Conservation (phyloP, 2,329 filamentous ascomycete genomes). For the Pseudogymnoascus sp. region DNA sequence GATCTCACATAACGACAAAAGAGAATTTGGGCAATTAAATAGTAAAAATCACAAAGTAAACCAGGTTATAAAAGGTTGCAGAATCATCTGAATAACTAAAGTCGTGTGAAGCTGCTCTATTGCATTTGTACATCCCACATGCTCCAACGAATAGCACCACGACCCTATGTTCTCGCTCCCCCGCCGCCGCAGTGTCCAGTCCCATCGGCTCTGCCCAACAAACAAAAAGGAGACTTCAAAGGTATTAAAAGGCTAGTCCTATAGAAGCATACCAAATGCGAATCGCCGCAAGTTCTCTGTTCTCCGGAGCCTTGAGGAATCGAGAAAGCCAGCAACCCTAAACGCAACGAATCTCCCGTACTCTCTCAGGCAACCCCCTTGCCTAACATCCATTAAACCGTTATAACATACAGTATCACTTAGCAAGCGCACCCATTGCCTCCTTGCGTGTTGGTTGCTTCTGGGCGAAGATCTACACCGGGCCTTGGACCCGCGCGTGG, state of each 20-base stretch:
- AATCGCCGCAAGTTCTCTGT: neutral
- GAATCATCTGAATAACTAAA: conserved; percentile 7
- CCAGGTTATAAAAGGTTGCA: neutral
- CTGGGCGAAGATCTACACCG: conserved; percentile 57
- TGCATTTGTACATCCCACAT: conserved; percentile 31
- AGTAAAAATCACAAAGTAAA: conserved; percentile 1
- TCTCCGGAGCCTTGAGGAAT: neutral
- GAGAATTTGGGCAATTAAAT: neutral
- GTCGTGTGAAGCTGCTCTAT: conserved; percentile 26
- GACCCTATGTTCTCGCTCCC: conserved; percentile 24
- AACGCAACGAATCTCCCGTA: conserved; percentile 15
- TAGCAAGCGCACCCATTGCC: conserved; percentile 59
- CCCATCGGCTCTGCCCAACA: conserved; percentile 5
- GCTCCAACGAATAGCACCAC: conserved; percentile 27
- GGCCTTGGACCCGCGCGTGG: conserved; percentile 53
- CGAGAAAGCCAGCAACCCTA: neutral
- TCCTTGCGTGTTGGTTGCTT: conserved; percentile 50
- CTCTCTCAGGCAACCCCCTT: conserved; percentile 10
- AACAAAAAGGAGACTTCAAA: conserved; percentile 23
- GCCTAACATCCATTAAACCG: conserved; percentile 37
- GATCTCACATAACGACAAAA: neutral
- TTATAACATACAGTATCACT: conserved; percentile 17
- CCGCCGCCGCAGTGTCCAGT: conserved; percentile 18
- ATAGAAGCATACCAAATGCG: conserved; percentile 5
- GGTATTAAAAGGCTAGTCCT: conserved; percentile 26